Evolutionary conservation across 1,284 basidiomycete species (phyloP), one percentile per base, ranked within the genome.

Genomic region (Heterobasidion occidentale): DNA sequence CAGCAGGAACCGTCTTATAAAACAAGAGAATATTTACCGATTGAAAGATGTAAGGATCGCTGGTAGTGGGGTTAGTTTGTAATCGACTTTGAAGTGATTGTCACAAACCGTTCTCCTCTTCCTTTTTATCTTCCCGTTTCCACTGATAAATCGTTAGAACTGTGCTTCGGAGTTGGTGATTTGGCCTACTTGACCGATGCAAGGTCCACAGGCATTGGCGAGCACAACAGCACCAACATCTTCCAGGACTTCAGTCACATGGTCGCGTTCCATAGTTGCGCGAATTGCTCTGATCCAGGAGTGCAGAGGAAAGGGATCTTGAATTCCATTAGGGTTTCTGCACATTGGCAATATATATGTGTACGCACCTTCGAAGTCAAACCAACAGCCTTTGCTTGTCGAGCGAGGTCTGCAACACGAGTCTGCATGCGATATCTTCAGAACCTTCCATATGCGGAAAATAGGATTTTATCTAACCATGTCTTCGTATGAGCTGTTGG

Each of bases 41-140:
- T 99, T 99, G 79, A 98, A 99, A 47, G 94, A 97, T 3, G 97
- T 98, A 53, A 99, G 73, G 64, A 99, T 99, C 33, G 94, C 94
- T 94, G 53, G 9, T 34, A 42, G 48, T 49, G 53, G 35, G 53
- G 48, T 50, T 20, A 17, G 34, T 33, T 2, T 44, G 17, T 52
- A 49, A 44, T 27, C 27, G 11, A 49, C 27, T 27, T 27, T 9
- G 19, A 56, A 53, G 56, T 33, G 47, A 7, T 58, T 47, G 53
- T 27, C n/a, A 69, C 77, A 55, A 60, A 90, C 91, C 92, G 68
- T 99, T 99, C 68, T 98, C 91, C 72, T 98, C 90, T 56, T 83
- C 88, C 68, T 92, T 84, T 66, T 88, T 86, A 62, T 95, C 94
- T 56, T 89, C 86, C 47, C 97, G 85, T 71, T 98, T 94, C 97